Percentiles rank a stretch among this genome's conserved stretches.
These are phyloP conservation scores for Chlorophyllum brunneum DNA, from an alignment of 768 basidiomycete genomes.

Conservation along the genomic window DNA sequence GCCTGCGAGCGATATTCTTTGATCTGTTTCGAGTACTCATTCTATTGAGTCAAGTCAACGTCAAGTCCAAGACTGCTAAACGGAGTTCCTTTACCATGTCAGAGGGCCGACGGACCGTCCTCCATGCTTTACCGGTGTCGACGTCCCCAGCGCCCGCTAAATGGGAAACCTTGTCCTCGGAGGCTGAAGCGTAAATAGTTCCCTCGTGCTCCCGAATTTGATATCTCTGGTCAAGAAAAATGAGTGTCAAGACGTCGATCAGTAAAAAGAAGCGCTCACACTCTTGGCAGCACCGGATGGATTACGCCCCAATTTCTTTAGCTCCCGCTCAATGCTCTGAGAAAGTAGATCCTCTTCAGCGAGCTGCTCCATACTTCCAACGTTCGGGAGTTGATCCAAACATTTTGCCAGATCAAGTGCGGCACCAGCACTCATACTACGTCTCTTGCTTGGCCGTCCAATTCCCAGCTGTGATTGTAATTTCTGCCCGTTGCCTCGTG, in stretches of 20 bases:
- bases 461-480: conserved; percentile 30
- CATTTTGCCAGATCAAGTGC: conserved; percentile 43
- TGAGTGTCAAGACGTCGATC: conserved; percentile 10
- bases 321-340: conserved; percentile 71
- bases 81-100: conserved; percentile 73
- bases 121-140: conserved; percentile 81
- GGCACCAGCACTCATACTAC: conserved; percentile 80
- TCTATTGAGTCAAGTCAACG: conserved; percentile 40
- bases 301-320: conserved; percentile 55
- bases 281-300: conserved; percentile 33
- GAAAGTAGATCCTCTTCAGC: conserved; percentile 50
- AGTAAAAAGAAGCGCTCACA: conserved; percentile 27
- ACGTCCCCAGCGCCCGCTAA: conserved; percentile 76
- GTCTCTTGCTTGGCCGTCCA: conserved; percentile 53
- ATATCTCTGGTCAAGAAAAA: conserved; percentile 55
- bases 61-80: conserved; percentile 9
- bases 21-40: conserved; percentile 92
- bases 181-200: conserved; percentile 79
- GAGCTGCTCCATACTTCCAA: conserved; percentile 26
- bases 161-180: conserved; percentile 74
- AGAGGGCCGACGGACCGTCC: conserved; percentile 81
- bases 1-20: conserved; percentile 75
- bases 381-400: conserved; percentile 35
- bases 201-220: conserved; percentile 72
- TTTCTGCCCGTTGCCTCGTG: conserved; percentile 13